These are phyloP conservation scores for Ogataea pignaliae DNA, from an alignment of 805 yeast genomes.

Conservation along the genomic window DNA sequence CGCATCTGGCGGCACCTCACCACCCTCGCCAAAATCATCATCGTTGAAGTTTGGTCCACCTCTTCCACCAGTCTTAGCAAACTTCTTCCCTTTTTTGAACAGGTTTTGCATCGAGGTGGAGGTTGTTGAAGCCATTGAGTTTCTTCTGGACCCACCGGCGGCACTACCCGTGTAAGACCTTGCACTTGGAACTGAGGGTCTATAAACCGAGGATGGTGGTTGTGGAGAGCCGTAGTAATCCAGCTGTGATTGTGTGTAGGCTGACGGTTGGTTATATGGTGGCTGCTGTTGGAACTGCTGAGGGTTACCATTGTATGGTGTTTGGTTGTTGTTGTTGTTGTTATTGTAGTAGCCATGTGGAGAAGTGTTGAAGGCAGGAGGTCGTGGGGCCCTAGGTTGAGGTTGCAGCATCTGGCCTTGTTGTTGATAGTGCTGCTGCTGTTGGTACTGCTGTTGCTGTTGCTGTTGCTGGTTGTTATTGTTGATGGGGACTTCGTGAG, in stretches of 20 bases:
- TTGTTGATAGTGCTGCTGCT: constrained; percentile 10
- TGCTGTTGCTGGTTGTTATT: constrained; percentile 5
- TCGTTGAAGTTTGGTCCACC: constrained; percentile 23
- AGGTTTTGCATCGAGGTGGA: constrained; percentile 34
- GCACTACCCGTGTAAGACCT: no score
- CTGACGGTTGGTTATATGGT: background rate
- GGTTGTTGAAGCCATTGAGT: constrained; percentile 8
- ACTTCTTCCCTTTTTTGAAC: constrained; percentile 35
- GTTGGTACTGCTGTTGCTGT: constrained; percentile 16
- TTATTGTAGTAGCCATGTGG: no score
- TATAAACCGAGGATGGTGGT: no score
- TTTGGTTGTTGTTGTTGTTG: no score
- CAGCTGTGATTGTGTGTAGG: no score
- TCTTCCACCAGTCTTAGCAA: constrained; percentile 23
- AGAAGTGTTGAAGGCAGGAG: no score
- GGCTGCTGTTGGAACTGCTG: background rate
- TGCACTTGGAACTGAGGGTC: no score
- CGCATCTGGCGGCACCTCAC: constrained; percentile 29
- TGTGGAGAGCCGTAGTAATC: no score
- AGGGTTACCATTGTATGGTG: no score
- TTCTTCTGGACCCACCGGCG: background rate
- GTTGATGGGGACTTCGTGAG: constrained; percentile 35
- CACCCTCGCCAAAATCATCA: constrained; percentile 25
- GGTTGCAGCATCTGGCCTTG: background rate
- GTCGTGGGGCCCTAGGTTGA: background rate